Evolutionary conservation across 805 yeast genomes (phyloP), one percentile per base, ranked within the genome.

Genomic region (Kregervanrija delftensis): DNA sequence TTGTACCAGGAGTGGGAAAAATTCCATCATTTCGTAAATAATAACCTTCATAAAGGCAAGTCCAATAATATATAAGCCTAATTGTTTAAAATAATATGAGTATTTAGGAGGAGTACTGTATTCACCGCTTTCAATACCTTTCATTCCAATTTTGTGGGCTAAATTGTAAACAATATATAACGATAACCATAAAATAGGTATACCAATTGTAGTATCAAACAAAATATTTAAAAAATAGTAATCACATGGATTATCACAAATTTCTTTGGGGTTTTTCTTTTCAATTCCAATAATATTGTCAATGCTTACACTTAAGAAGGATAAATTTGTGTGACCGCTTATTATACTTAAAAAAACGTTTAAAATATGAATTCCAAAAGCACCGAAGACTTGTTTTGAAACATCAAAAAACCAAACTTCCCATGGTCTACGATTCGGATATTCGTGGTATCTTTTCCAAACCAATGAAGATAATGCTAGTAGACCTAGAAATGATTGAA

Each of bases 151-250:
- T 31, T 56, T 57, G 49, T 67, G 68, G 15, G 77, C 75, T 2
- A 69, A 43, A 12, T 61, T 64, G 58, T 81, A 83, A 1, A 81
- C 68, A 2, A 69, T 49, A 47, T 74, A 74, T 30, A 90, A 69
- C 17, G 69, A 63, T 6, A 63, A 62, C 79, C 86, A 85, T 22
- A 85, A 66, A 2, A 91, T 76, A 6, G 95, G 95, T 2, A 91
- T 91, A 0, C 99, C 99, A 6, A 90, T 73, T 0, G 99, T 91
- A 36, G 98, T 90, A 62, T 91, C 99, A 59, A 91, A 76, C 30
- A 91, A 72, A 34, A 91, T 75, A 56, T 86, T 91, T 44, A 93
- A 68, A 58, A 91, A 91, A 67, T 93, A 91, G 93, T 96, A 93
- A 54, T 87, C 91, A 64, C 98, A 93, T 8, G 96, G 95, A 40